Conservation (phyloP, 306 rosid genomes). For the Betula pendula region DNA sequence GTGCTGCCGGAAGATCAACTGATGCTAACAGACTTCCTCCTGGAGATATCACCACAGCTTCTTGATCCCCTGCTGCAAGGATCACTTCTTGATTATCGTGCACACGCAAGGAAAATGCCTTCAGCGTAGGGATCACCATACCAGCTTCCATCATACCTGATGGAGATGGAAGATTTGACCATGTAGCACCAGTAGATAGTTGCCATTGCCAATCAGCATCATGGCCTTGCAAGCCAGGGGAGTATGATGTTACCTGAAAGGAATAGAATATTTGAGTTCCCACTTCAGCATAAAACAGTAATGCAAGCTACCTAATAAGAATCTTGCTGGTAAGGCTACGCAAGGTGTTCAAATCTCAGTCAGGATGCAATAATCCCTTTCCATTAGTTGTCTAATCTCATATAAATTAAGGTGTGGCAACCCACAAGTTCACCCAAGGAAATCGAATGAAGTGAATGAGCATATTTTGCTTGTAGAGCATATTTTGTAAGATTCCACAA, state of each 20-base stretch:
- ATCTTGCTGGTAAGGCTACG: not conserved
- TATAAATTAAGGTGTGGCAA: too few species aligned
- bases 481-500: not conserved
- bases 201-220: constrained; percentile 97
- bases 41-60: constrained; percentile 82
- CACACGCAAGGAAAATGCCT: constrained; percentile 66
- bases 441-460: not conserved
- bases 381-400: not conserved
- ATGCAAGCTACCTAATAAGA: not conserved
- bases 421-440: too few species aligned
- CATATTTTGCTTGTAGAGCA: not conserved
- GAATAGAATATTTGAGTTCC: constrained; percentile 13
- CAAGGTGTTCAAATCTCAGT: not conserved
- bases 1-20: constrained; percentile 79
- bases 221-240: constrained; percentile 93
- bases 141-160: constrained; percentile 94
- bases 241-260: constrained; percentile 84
- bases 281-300: constrained; percentile 10
- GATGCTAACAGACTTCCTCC: constrained; percentile 74
- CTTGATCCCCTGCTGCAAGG: constrained; percentile 98
- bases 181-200: constrained; percentile 76
- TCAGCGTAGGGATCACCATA: constrained; percentile 75
- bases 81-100: constrained; percentile 68
- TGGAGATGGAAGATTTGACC: constrained; percentile 98
- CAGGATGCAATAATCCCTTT: constrained; percentile 6